These are phyloP conservation scores for Xerocomellus intermedius DNA, from an alignment of 768 basidiomycete species.

Conservation along the genomic window DNA sequence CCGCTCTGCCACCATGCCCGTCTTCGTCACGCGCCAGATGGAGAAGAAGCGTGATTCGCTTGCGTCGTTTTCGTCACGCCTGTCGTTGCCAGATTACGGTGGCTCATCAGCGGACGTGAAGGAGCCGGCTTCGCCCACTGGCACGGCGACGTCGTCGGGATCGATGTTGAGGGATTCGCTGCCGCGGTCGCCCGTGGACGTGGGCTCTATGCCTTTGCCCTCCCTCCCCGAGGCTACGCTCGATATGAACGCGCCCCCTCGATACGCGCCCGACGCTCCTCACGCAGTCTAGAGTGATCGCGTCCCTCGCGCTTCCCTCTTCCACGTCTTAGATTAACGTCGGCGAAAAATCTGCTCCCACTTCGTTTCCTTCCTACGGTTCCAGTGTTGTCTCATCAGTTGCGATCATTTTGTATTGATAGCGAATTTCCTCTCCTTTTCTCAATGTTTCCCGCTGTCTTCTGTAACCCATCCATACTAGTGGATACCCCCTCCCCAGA, in stretches of 20 bases:
- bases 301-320: background rate
- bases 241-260: conserved; percentile 19
- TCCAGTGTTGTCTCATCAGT: background rate
- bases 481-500: conserved; percentile 18
- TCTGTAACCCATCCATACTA: background rate
- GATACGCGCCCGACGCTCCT: conserved; percentile 6
- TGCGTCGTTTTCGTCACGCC: conserved; percentile 44
- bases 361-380: no score
- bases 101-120: conserved; percentile 32
- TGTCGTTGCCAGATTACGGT: conserved; percentile 43
- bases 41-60: conserved; percentile 49
- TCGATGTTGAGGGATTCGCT: conserved; percentile 26
- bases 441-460: background rate
- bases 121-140: conserved; percentile 17
- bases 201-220: conserved; percentile 14
- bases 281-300: background rate
- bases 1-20: conserved; percentile 35
- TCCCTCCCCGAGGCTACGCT: conserved; percentile 18
- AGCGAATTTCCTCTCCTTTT: conserved; percentile 10
- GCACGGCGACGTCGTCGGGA: conserved; percentile 12
- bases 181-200: conserved; percentile 22
- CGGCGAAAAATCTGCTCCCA: no score
- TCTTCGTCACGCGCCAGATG: conserved; percentile 37
- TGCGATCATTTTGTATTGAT: conserved; percentile 22
- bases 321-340: background rate